Base-by-base conservation (phyloP, 2,329 filamentous ascomycete genomes). In the Xylaria polymorpha region DNA sequence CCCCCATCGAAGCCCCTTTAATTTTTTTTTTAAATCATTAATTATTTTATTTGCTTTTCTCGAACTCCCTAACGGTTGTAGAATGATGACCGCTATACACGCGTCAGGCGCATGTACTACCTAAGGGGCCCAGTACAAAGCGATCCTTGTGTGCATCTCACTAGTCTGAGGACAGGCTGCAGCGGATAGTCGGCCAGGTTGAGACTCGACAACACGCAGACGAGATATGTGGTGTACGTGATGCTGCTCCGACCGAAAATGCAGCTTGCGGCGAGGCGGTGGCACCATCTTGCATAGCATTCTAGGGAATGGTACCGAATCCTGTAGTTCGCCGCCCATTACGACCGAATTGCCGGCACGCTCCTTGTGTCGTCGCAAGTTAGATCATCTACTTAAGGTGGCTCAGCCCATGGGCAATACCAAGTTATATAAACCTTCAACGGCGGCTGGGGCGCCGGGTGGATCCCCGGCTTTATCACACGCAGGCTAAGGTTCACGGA, bases 391-490 rank as follows among this genome's bases (percentile, higher is more conserved):
- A n/a, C n/a, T n/a, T n/a, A 8, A 39, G 29, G 35, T 29, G 29
- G 0, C 50, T 14, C n/a, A 25, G 32, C 51, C 5, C 32, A 56
- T 32, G 37, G 14, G 3, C 8, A 32, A 14, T 10, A 35, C 50
- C 18, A 15, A 37, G 14, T 32, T 39, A 22, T 12, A 39, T n/a
- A n/a, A n/a, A 6, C 18, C 18, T 43, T 51, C 18, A 37, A 60
- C 39, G 59, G 64, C 57, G 64, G 60, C 64, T 67, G 55, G 48
- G 56, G 56, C 60, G 64, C 67, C 67, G 67, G 50, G 67, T 64
- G 64, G 67, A 61, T 15, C 58, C 59, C 64, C 64, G 44, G 18
- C 29, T 50, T 29, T 8, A 43, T 18, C 35, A 51, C 56, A 37
- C 41, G 44, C 29, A 58, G 43, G 44, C 46, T 25, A 68, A 57